Base-by-base conservation (phyloP, 1,139 yeast species). In the Magnusiomyces suaveolens region DNA sequence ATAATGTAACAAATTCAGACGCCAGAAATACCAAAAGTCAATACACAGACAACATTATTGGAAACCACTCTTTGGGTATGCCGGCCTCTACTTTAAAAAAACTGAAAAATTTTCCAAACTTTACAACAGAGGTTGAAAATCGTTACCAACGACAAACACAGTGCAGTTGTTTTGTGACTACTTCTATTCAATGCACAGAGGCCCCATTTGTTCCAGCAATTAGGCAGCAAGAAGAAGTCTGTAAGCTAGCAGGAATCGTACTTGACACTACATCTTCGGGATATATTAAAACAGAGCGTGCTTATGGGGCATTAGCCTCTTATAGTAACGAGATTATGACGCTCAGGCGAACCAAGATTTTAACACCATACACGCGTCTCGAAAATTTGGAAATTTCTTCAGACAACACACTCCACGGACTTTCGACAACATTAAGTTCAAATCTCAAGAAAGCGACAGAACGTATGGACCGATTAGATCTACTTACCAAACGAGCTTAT, bases 381-480 rank as follows among this genome's bases (percentile, higher is more conserved):
- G 57, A 55, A 36, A 33, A 25, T 25, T 43, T 55, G 20, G 73
- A 88, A 44, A 80, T 84, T 23, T 75, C 78, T 48, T 82, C 90
- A 54, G 96, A 88, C 67, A 74, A 95, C 59, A 78, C 87, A 25
- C 79, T 85, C 56, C 86, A 92, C 60, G 95, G 87, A 64, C 84
- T 88, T 57, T 87, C 84, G 67, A 88, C 96, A 0, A 84, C 94
- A 0, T 71, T 87, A 52, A 80, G 89, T 33, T 70, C 87, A 53
- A 87, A 86, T 62, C 71, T 87, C 46, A 73, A 95, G 55, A 80
- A 82, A 59, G 72, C 86, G n/a, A 79, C 79, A 52, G 95, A 87
- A 64, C 76, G 82, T 52, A 72, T 83, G 29, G 95, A 85, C 57
- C 76, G 75, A 49, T 70, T 83, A 51, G 69, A 65, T 48, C 57